These are phyloP conservation scores for Microbotryum intermedium DNA, from an alignment of 1,284 basidiomycete species.

Conservation along the genomic window DNA sequence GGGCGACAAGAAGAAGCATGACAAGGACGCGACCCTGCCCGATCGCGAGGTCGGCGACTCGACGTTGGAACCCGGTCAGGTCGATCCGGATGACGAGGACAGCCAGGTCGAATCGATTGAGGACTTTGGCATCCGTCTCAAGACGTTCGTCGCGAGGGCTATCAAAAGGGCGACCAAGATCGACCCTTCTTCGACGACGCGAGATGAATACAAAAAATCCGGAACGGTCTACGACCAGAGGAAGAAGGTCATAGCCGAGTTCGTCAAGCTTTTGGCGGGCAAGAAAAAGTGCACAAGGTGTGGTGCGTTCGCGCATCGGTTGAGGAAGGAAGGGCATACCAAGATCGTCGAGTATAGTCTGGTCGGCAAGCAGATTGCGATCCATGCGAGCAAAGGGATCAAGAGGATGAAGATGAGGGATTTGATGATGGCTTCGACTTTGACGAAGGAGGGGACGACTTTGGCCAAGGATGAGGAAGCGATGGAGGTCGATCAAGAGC, in stretches of 20 bases:
- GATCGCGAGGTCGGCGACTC: slow-evolving; percentile 38
- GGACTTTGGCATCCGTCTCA: slow-evolving; percentile 60
- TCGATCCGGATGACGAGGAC: slow-evolving; percentile 41
- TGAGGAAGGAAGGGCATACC: slow-evolving; percentile 86
- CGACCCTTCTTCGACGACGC: slow-evolving; percentile 44
- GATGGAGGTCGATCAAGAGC: slow-evolving; percentile 30
- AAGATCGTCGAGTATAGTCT: slow-evolving; percentile 94
- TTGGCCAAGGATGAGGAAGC: slow-evolving; percentile 46
- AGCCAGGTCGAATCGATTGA: slow-evolving; percentile 46
- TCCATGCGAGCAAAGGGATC: slow-evolving; percentile 51
- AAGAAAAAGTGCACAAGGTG: slow-evolving; percentile 66
- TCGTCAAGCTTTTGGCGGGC: slow-evolving; percentile 60
- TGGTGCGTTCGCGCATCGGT: slow-evolving; percentile 73
- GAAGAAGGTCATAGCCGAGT: slow-evolving; percentile 73
- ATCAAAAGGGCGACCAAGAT: slow-evolving; percentile 36
- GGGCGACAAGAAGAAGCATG: slow-evolving; percentile 23
- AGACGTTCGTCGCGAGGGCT: slow-evolving; percentile 60
- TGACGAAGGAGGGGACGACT: slow-evolving; percentile 32
- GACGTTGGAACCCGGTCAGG: slow-evolving; percentile 39
- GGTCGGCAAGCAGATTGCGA: slow-evolving; percentile 64
- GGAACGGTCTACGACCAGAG: slow-evolving; percentile 77
- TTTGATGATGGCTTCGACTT: background rate
- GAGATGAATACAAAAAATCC: slow-evolving; percentile 76
- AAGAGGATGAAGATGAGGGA: slow-evolving; percentile 51
- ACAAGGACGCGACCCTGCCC: slow-evolving; percentile 36